Base-by-base conservation (phyloP, 129 eudicot genomes). In the Helianthus tuberosus region DNA sequence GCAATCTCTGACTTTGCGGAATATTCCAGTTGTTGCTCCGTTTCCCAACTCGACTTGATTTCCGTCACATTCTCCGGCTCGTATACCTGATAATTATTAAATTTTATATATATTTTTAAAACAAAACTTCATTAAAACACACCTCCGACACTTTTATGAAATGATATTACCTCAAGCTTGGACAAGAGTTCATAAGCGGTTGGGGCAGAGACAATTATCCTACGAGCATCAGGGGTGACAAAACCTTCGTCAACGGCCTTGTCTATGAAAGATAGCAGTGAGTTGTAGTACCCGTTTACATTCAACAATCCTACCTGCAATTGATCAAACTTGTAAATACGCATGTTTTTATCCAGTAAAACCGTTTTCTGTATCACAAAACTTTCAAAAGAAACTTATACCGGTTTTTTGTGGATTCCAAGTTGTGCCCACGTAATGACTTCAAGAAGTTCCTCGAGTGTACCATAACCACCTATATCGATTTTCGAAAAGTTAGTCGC, bases 381-480 rank as follows among this genome's bases (percentile, higher is more conserved):
- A 35, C 6, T 25, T 63, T 46, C 39, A 36, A 14, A 35, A 2
- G 16, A 3, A 3, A 5, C 6, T 63, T 8, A 14, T 87, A 92
- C 98, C 81, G 98, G 98, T 70, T 92, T 92, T 48, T 87, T 83
- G 77, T 92, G 98, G 39, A 92, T 92, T 68, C 98, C 98, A 14
- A 92, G 80, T 78, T 92, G 98, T 79, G 98, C 96, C 98, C 98
- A 92, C n/a, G 98, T 89, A 47, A 92, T 92, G 70, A 92, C 96
- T 83, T 92, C 98, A 41, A 92, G 82, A 44, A 92, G 87, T 76
- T 92, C 98, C 78, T 92, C 98, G 64, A 92, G 78, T 70, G 98
- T 92, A 15, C 98, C 98, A 68, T 92, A 92, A 20, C 98, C 98
- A 57, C 98, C 98, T 92, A 69, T 51, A 68, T 13, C 36, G 25